Base-by-base conservation (phyloP, 441 rosid species). In the Euphorbia celastroides region DNA sequence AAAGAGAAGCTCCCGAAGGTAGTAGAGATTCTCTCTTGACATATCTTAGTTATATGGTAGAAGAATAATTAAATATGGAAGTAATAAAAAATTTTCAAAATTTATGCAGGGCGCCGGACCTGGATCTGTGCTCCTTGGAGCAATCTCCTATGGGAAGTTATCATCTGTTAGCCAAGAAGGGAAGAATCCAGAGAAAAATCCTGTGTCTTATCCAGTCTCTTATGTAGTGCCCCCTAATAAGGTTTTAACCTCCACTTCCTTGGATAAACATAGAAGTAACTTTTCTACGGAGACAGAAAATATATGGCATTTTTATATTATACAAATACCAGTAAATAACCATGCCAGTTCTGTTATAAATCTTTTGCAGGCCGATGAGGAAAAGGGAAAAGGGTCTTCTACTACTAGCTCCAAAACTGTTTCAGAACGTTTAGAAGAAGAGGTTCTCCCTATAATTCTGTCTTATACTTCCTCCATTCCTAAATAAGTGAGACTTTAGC, bases 1-100 rank as follows among this genome's bases (percentile, higher is more conserved):
- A 87, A 82, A 83, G 99, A 95, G 75, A 95, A 87, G 84, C 80
- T 92, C 69, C 98, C 98, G 13, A 95, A 95, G 96, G 98, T 88
- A 75, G 62, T 64, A 6, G 38, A 57, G 55, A 41, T 64, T 23
- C 61, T 41, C 46, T 70, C 69, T n/a, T 56, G 31, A 20, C 44
- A 17, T 36, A 60, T 14, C 17, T 50, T 22, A 34, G 32, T 30
- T 3, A 12, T 63, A 34, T 52, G n/a, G 44, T 60, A 13, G n/a
- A n/a, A n/a, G n/a, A n/a, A n/a, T n/a, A n/a, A n/a, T n/a, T 57
- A 14, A 7, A 5, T 42, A 64, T 5, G 55, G 59, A 36, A 44
- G n/a, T 69, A 60, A 68, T 17, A 32, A 52, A 42, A 61, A 44
- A 55, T 68, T 28, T 50, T 71, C 13, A 31, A 54, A 27, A 57